These are phyloP conservation scores for Yamadazyma ubonensis DNA, from an alignment of 805 yeast species.

Conservation along the genomic window DNA sequence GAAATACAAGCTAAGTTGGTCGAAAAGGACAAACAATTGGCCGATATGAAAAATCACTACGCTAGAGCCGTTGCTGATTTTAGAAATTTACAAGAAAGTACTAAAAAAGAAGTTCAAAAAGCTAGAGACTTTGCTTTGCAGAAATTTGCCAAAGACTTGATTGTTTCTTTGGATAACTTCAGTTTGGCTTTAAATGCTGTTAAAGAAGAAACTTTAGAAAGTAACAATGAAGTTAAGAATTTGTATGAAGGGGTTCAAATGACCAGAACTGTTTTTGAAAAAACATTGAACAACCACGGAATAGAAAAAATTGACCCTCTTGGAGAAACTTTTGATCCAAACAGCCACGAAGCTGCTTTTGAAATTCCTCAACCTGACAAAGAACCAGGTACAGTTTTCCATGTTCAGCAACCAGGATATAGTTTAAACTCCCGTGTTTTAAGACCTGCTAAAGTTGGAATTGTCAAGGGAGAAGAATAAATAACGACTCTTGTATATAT, in stretches of 20 bases:
- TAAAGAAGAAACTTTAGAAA: constrained; percentile 55
- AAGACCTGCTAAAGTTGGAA: constrained; percentile 95
- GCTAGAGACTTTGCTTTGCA: constrained; percentile 89
- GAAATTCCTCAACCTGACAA: constrained; percentile 83
- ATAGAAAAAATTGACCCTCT: constrained; percentile 76
- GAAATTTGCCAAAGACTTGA: constrained; percentile 84
- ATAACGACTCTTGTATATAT: constrained; percentile 8
- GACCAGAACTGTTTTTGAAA: constrained; percentile 85
- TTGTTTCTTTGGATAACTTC: constrained; percentile 88
- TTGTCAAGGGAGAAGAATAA: constrained; percentile 57
- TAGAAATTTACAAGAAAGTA: constrained; percentile 87
- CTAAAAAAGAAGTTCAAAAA: constrained; percentile 82
- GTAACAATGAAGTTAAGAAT: constrained; percentile 65
- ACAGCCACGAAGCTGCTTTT: constrained; percentile 89
- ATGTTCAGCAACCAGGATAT: constrained; percentile 89
- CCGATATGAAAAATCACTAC: constrained; percentile 79
- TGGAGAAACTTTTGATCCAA: constrained; percentile 86
- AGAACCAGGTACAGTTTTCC: constrained; percentile 90
- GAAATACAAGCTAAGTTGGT: constrained; percentile 53
- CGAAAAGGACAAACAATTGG: constrained; percentile 68
- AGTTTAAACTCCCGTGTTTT: constrained; percentile 82
- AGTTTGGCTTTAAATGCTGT: constrained; percentile 80
- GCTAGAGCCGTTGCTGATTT: constrained; percentile 87
- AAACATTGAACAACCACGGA: constrained; percentile 80
- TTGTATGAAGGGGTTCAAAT: constrained; percentile 85